These are phyloP conservation scores for Chamaecyparis obtusa DNA, from an alignment of 75 land plant genomes.

Conservation along the genomic window DNA sequence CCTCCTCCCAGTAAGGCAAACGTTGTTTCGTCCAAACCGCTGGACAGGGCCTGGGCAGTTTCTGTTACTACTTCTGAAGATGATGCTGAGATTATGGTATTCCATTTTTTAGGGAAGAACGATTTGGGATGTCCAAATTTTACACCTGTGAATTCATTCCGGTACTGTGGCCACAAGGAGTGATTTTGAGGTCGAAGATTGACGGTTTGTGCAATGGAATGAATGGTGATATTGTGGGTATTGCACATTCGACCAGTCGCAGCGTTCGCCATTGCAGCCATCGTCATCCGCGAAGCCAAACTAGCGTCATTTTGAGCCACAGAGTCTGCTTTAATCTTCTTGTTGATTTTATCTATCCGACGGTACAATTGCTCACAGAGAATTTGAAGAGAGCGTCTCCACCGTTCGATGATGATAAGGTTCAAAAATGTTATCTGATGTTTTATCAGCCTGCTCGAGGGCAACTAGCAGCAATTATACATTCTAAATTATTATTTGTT, in stretches of 20 bases:
- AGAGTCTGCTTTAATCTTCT: background rate
- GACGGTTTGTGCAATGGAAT: too few species aligned
- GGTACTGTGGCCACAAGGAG: conserved; percentile 16
- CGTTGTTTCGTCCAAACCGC: conserved; percentile 21
- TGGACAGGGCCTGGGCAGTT: conserved; percentile 15
- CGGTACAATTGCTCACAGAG: background rate
- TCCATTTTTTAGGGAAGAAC: background rate
- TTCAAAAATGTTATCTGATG: background rate
- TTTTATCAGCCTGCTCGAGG: background rate
- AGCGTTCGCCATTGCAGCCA: conserved; percentile 13
- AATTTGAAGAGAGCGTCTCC: background rate
- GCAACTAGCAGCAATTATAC: too few species aligned
- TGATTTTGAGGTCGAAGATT: conserved; percentile 5
- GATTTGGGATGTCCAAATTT: background rate
- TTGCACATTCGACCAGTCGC: background rate
- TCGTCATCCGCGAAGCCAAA: background rate
- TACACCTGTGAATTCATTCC: background rate
- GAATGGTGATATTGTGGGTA: background rate
- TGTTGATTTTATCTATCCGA: background rate
- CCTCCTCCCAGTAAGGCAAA: conserved; percentile 73
- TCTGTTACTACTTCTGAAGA: conserved; percentile 8
- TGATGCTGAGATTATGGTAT: background rate
- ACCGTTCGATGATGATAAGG: background rate
- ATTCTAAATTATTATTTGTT: too few species aligned
- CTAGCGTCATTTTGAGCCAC: background rate